phyloP scores from a whole-genome alignment of 495 filamentous ascomycete species.

The Neurospora tetrasperma region DNA sequence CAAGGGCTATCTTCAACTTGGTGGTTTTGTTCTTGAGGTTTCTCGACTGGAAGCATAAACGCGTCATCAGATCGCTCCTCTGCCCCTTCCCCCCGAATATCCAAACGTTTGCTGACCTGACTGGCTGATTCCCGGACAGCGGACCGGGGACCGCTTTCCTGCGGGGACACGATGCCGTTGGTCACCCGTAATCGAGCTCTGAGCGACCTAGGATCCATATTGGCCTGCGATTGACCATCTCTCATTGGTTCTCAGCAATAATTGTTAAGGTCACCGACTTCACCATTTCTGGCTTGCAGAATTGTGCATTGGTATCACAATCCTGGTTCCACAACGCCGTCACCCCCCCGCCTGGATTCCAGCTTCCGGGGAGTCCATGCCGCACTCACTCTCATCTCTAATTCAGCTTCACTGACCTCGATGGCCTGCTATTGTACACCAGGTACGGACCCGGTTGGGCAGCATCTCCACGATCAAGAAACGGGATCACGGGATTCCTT shows the following conservation, averaged over 20 bases:
- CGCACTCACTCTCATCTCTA: not conserved
- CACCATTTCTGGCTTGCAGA: not conserved
- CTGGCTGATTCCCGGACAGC: not conserved
- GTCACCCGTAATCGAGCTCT: not conserved
- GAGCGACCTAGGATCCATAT: not conserved
- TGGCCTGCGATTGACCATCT: not conserved
- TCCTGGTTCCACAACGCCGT: not conserved
- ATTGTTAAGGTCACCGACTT: slow-evolving; percentile 1
- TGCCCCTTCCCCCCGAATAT: not conserved
- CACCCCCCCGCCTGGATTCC: not conserved
- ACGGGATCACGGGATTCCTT: not conserved
- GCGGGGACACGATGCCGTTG: not conserved
- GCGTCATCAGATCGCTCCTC: not conserved
- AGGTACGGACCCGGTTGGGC: not conserved
- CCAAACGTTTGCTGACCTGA: not conserved
- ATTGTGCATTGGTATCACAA: not conserved
- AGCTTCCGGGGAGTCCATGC: not conserved
- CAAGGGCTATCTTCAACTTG: no score
- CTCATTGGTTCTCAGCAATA: not conserved
- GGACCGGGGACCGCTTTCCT: not conserved
- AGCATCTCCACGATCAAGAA: not conserved
- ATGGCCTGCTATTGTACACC: not conserved
- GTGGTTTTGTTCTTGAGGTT: not conserved
- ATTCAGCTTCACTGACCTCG: not conserved
- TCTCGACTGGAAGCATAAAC: not conserved